Conservation (phyloP, 495 filamentous ascomycete species). For the Talaromyces proteolyticus region DNA sequence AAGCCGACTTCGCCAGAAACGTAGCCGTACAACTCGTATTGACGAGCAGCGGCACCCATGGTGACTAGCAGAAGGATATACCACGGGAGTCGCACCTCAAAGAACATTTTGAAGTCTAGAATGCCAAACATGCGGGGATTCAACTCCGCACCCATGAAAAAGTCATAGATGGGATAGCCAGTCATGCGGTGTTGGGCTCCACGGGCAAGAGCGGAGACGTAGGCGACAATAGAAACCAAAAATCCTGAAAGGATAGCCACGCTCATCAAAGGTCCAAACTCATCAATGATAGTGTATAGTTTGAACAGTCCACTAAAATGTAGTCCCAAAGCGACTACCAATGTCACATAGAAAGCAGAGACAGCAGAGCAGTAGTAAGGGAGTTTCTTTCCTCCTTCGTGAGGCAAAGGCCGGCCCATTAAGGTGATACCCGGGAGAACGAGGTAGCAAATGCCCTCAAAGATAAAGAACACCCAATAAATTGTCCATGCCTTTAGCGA, state of each 20-base stretch:
- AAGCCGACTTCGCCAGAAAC: slow-evolving; percentile 82
- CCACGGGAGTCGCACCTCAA: slow-evolving; percentile 93
- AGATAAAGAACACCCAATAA: slow-evolving; percentile 88
- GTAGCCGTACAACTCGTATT: slow-evolving; percentile 83
- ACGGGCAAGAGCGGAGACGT: slow-evolving; percentile 68
- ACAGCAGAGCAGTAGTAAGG: slow-evolving; percentile 91
- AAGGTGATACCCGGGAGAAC: slow-evolving; percentile 76
- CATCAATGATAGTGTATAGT: slow-evolving; percentile 90
- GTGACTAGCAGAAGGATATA: slow-evolving; percentile 80
- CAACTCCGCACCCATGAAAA: slow-evolving; percentile 98
- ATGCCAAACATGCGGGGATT: slow-evolving; percentile 87
- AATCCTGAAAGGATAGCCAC: slow-evolving; percentile 85
- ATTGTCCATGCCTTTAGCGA: slow-evolving; percentile 78
- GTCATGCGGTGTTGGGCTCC: slow-evolving; percentile 87
- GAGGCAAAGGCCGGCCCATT: slow-evolving; percentile 79
- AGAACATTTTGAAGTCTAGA: slow-evolving; percentile 98
- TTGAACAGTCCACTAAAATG: slow-evolving; percentile 82
- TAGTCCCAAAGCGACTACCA: slow-evolving; percentile 57
- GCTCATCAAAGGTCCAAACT: slow-evolving; percentile 85
- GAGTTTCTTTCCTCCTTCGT: slow-evolving; percentile 76
- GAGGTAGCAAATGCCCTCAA: slow-evolving; percentile 76
- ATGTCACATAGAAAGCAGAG: slow-evolving; percentile 80
- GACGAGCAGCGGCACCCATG: slow-evolving; percentile 70
- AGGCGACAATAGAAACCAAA: slow-evolving; percentile 70
- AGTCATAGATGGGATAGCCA: slow-evolving; percentile 88